Evolutionary conservation across 768 basidiomycete species (phyloP).

Genomic region (Kwoniella heveanensis): DNA sequence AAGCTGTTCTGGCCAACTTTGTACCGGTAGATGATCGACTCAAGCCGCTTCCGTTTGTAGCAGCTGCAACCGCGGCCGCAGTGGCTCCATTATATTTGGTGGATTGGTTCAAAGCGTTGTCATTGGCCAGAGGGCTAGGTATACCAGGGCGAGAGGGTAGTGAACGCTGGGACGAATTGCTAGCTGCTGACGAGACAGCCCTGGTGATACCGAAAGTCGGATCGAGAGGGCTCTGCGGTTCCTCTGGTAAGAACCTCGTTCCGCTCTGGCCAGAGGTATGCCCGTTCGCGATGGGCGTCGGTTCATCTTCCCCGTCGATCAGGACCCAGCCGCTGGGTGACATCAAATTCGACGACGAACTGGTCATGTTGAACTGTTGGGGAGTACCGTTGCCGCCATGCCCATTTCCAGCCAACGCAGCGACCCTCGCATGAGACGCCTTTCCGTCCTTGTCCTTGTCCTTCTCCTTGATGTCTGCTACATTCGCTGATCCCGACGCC

Average conservation of each 20-base stretch:
- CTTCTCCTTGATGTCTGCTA: conserved; percentile 4
- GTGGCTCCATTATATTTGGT: background rate
- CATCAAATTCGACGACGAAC: conserved; percentile 13
- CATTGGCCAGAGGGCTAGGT: conserved; percentile 40
- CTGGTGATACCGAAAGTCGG: conserved; percentile 16
- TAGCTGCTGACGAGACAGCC: conserved; percentile 39
- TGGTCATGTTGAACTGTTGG: conserved; percentile 11
- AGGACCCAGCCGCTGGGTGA: conserved; percentile 48
- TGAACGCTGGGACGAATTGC: conserved; percentile 29
- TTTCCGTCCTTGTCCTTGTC: conserved; percentile 4
- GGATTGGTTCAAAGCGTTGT: conserved; percentile 8
- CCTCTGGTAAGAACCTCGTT: conserved; percentile 1
- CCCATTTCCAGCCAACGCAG: conserved; percentile 19
- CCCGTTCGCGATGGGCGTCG: conserved; percentile 17
- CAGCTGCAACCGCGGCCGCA: too few species aligned
- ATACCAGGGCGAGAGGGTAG: conserved; percentile 47
- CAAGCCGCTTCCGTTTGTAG: too few species aligned
- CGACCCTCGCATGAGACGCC: conserved; percentile 24
- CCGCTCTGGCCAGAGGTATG: background rate
- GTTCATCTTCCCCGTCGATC: conserved; percentile 29
- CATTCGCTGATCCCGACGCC: background rate
- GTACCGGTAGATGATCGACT: conserved; percentile 19
- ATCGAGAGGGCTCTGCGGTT: conserved; percentile 39
- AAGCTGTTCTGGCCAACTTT: background rate
- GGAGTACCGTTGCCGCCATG: conserved; percentile 15